These are phyloP conservation scores for Starmera amethionina DNA, from an alignment of 805 yeast genomes.

Conservation along the genomic window DNA sequence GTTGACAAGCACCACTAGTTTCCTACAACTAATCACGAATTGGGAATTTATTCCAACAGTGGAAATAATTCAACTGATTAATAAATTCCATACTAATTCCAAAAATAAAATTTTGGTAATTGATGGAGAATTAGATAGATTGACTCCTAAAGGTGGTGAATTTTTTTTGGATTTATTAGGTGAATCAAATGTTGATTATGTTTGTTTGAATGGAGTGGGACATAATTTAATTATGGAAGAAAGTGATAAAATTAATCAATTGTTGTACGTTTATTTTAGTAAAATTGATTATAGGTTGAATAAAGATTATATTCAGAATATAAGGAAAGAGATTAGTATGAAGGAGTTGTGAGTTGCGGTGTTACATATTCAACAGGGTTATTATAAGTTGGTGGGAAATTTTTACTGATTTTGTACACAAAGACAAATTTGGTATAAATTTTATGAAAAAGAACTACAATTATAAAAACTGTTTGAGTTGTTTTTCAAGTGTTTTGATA, in stretches of 20 bases:
- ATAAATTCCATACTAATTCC: neutral
- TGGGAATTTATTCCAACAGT: neutral
- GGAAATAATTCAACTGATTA: neutral
- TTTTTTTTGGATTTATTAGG: neutral
- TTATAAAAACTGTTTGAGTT: too few species aligned
- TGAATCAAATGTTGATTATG: neutral
- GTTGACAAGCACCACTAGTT: neutral
- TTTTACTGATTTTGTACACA: too few species aligned
- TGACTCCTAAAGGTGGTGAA: neutral
- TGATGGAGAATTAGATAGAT: neutral
- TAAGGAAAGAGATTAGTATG: conserved; percentile 1
- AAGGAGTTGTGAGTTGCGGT: conserved; percentile 1
- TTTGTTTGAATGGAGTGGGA: neutral
- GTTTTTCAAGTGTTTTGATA: too few species aligned
- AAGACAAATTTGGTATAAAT: too few species aligned
- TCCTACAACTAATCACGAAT: neutral
- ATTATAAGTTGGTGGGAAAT: too few species aligned
- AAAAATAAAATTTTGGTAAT: neutral
- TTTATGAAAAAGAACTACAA: too few species aligned
- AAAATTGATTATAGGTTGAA: neutral
- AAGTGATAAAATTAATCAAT: neutral
- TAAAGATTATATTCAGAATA: neutral
- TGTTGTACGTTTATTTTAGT: neutral
- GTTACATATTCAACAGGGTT: too few species aligned
- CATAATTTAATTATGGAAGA: neutral